These are phyloP conservation scores for Ammopiptanthus mongolicus DNA, from an alignment of 306 rosid genomes.

Conservation along the genomic window DNA sequence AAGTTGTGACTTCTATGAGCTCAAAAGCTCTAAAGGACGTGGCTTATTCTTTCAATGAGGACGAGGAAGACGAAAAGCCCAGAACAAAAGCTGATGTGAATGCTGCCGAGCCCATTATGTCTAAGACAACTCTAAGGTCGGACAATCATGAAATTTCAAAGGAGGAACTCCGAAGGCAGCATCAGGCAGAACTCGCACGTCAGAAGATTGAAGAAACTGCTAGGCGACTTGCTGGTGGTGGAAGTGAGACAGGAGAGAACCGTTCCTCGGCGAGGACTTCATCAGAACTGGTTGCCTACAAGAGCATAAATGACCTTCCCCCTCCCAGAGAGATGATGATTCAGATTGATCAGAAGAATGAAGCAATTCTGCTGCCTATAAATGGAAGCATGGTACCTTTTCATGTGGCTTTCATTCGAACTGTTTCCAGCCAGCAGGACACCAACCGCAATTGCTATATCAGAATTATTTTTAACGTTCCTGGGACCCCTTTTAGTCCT, in stretches of 20 bases:
- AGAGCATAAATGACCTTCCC: conserved; percentile 76
- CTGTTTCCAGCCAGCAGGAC: conserved; percentile 75
- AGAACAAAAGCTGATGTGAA: conserved; percentile 32
- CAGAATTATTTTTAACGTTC: conserved; percentile 79
- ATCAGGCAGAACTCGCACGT: conserved; percentile 97
- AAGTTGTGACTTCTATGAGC: conserved; percentile 57
- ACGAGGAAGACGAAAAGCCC: conserved; percentile 65
- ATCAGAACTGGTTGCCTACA: conserved; percentile 77
- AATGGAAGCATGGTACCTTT: conserved; percentile 94
- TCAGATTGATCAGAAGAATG: conserved; percentile 86
- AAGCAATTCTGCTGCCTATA: conserved; percentile 80
- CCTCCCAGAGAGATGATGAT: conserved; percentile 82
- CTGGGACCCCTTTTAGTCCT: conserved; percentile 87
- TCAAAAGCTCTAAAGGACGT: conserved; percentile 77
- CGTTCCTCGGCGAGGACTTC: conserved; percentile 50
- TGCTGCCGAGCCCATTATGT: conserved; percentile 43
- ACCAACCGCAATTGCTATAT: conserved; percentile 44
- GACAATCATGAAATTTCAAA: conserved; percentile 90
- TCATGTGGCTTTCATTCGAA: conserved; percentile 84
- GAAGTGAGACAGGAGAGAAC: conserved; percentile 47
- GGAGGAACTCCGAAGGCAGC: conserved; percentile 94
- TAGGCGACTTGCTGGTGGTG: conserved; percentile 87
- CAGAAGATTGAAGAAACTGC: conserved; percentile 98
- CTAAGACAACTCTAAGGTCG: conserved; percentile 86
- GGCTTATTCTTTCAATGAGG: conserved; percentile 90